Base-by-base conservation (phyloP, 2,329 filamentous ascomycete species). In the Sporothrix euskadiensis region DNA sequence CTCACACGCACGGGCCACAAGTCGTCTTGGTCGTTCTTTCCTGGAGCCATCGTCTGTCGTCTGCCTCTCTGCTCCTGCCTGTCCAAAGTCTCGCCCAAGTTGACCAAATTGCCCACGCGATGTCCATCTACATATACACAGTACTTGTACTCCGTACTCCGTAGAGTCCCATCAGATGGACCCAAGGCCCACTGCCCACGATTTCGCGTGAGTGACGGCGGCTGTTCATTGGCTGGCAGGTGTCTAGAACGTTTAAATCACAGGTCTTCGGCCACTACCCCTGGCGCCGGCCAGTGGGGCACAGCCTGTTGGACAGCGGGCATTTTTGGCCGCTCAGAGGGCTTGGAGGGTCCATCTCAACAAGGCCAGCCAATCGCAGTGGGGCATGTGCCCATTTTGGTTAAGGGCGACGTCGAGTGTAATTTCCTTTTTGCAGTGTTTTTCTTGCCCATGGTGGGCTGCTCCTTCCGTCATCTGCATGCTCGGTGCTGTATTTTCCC, bases 391-490 rank as follows among this genome's bases (percentile, higher is more conserved):
- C 73, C 61, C 41, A 14, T 70, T 74, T 22, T 35, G 70, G 73
- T 35, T 41, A 74, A 71, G 73, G 22, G 61, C 57, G 44, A 54
- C n/a, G n/a, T 61, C 59, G 44, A 65, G 70, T 70, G 73, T 32
- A 74, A 74, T 74, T 71, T 74, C 71, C 39, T 66, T 74, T 72
- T 69, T 52, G 63, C 4, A 39, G 41, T 35, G 26, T 49, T 35
- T 66, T 66, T 66, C 52, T 63, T 44, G 12, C n/a, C 39, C 4
- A n/a, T 49, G 56, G 41, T 47, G 39, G 49, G 47, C 47, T 52
- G 26, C n/a, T 71, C 54, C 63, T 68, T 30, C 63, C 44, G 41
- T 68, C 44, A 49, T 70, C 35, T 59, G 69, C 49, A 56, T 44
- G 14, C 69, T 22, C 65, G 52, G 16, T n/a, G 65, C 65, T 68